phyloP scores from a whole-genome alignment of 352 stramenopile species.

The Blastocystis sp. region DNA sequence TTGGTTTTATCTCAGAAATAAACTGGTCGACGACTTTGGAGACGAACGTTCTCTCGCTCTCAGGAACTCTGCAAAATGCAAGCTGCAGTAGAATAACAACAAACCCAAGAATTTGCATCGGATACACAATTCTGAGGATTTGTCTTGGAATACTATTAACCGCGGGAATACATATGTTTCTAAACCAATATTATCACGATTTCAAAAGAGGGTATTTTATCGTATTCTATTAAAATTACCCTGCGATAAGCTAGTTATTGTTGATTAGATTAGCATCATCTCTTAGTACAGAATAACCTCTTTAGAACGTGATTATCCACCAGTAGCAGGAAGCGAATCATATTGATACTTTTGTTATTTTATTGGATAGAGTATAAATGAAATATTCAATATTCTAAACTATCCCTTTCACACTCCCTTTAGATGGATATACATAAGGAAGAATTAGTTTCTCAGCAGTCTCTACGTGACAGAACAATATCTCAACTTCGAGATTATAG shows the following conservation, averaged over 20 bases:
- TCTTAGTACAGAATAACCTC: no score
- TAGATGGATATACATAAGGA: background rate
- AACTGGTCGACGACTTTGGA: constrained; percentile 61
- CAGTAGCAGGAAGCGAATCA: no score
- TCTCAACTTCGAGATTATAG: background rate
- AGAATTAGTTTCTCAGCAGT: background rate
- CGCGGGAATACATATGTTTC: background rate
- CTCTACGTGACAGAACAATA: background rate
- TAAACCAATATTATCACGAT: no score
- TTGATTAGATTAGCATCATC: no score
- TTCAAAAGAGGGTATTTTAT: no score
- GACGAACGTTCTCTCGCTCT: constrained; percentile 64
- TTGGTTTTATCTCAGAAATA: constrained; percentile 55
- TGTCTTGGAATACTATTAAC: background rate
- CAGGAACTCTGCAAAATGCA: background rate
- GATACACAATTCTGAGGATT: background rate
- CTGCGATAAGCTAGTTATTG: no score
- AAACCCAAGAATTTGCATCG: background rate
- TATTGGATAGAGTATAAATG: no score
- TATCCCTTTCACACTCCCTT: no score
- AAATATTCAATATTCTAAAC: no score
- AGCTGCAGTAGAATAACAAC: background rate
- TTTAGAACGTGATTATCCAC: no score
- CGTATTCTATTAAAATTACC: no score
- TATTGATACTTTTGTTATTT: no score